Base-by-base conservation (phyloP, 1,284 basidiomycete genomes). In the Mycosarcoma maydis region DNA sequence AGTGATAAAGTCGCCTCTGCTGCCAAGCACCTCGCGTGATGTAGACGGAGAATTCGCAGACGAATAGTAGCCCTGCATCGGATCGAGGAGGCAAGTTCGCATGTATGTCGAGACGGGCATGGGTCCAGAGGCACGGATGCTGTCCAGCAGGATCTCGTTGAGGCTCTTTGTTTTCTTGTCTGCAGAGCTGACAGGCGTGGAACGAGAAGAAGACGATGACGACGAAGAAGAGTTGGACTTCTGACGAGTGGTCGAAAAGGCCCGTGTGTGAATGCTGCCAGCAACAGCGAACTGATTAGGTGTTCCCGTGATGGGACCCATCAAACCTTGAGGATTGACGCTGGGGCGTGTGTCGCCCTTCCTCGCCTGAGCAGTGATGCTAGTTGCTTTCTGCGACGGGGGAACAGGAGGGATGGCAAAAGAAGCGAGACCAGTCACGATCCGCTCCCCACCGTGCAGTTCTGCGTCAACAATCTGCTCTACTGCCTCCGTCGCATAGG, bases 1-100 rank as follows among this genome's bases (percentile, higher is more conserved):
- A 1, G 96, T 99, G 34, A 92, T 90, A 77, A 98, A 99, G 84
- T 99, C 96, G 3, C 96, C 96, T 30, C 86, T 85, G 0, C 87
- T 76, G 10, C 96, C 96, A 76, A 98, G 92, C 3, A 98, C 90
- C 34, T 88, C 86, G 22, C 72, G 49, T 1, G 49, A 56, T 6
- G 54, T 49, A 29, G 51, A 13, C 27, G 33, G 55, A 1, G 57
- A 45, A 46, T 72, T 76, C 55, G 72, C 71, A 2, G 46, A 67
- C 10, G 56, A 60, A 33, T 81, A 81, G 68, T 81, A 81, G 41
- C 80, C 80, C 44, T 76, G 70, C 41, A 69, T 70, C 11, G 80
- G 80, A 40, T 81, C 76, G 30, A 78, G 72, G 17, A 81, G 66
- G 45, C 72, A 76, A 14, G 77, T 73, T 29, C 76, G 71, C 80